Percentiles rank a stretch among this genome's conserved stretches.
These are phyloP conservation scores for Solanum lycopersicoides DNA, from an alignment of 257 asterid species.

Conservation along the genomic window DNA sequence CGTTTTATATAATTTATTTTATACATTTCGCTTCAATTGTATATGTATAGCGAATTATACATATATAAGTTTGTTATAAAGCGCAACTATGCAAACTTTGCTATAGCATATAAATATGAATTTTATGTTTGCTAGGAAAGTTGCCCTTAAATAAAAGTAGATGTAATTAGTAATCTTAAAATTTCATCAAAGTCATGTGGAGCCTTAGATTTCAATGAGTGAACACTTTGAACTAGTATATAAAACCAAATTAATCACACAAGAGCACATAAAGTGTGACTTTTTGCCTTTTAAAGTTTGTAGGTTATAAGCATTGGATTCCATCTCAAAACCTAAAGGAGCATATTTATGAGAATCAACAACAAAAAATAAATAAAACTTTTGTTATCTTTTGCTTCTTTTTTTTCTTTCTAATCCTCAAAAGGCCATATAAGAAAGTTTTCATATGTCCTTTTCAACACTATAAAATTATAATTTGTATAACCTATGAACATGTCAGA, in stretches of 20 bases:
- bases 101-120: too few species aligned
- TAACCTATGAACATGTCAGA: not conserved
- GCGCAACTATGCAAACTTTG: too few species aligned
- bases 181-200: not conserved
- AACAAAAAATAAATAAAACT: not conserved
- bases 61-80: too few species aligned
- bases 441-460: not conserved
- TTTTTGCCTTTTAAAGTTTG: not conserved
- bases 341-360: not conserved
- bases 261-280: not conserved
- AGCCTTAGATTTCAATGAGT: not conserved
- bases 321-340: not conserved
- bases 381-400: not conserved
- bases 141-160: not conserved
- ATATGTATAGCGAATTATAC: too few species aligned
- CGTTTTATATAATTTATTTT: too few species aligned
- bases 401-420: not conserved
- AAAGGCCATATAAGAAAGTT: not conserved
- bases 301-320: slow-evolving; percentile 12
- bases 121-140: too few species aligned
- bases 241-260: not conserved
- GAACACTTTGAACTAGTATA: not conserved
- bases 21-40: too few species aligned
- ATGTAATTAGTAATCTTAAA: not conserved
- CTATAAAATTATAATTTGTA: not conserved